Conservation (phyloP, 148 eudicot genomes). For the Camellia japonica region DNA sequence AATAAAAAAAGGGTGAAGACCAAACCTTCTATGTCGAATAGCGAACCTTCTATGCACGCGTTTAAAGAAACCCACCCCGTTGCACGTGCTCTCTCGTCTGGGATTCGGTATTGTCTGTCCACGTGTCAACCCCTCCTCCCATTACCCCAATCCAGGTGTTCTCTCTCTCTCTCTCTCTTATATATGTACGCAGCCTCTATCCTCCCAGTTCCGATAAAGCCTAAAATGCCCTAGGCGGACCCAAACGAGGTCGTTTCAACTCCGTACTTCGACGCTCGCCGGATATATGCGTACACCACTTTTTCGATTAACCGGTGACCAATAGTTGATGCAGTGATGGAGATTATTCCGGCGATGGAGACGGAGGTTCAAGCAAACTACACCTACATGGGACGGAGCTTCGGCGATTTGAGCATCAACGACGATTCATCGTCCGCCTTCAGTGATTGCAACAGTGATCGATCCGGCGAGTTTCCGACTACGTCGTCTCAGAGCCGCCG, state of each 20-base stretch:
- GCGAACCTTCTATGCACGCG: constrained; percentile 48
- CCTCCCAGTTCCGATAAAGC: not conserved
- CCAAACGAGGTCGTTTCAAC: constrained; percentile 25
- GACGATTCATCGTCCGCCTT: constrained; percentile 68
- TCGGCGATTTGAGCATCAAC: constrained; percentile 35
- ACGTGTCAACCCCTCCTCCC: constrained; percentile 31
- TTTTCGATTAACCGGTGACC: not conserved
- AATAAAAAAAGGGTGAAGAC: not conserved
- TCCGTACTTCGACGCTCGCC: not conserved
- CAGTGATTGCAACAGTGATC: constrained; percentile 87
- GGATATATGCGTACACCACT: not conserved
- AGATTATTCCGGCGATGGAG: constrained; percentile 35
- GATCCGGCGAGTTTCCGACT: constrained; percentile 73
- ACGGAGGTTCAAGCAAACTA: constrained; percentile 38
- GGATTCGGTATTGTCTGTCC: constrained; percentile 28
- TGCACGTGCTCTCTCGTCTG: constrained; percentile 41
- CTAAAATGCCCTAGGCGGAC: not conserved
- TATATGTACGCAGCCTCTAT: not conserved
- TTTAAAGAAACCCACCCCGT: constrained; percentile 23
- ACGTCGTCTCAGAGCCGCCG: constrained; percentile 53
- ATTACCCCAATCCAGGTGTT: constrained; percentile 17
- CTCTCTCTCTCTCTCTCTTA: not conserved
- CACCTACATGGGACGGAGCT: constrained; percentile 55
- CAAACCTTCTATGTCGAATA: not conserved
- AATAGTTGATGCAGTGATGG: not conserved